Base-by-base conservation (phyloP, 2,329 filamentous ascomycete genomes). In the Ophiostoma piceae region DNA sequence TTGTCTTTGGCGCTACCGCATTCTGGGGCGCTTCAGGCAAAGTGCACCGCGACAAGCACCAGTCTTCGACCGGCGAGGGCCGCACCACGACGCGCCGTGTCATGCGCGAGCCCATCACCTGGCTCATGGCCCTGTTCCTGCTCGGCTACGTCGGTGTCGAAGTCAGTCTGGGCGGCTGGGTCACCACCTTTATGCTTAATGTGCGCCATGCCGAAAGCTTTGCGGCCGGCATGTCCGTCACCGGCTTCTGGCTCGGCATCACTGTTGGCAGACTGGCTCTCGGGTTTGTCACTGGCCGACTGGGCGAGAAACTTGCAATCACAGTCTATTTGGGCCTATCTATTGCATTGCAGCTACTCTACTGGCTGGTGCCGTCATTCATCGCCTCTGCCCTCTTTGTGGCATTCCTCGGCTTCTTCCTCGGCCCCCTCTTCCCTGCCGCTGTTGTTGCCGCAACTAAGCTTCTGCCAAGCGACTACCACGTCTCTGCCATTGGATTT, bases 141-240 rank as follows among this genome's bases (percentile, higher is more conserved):
- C 84, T 96, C 4, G 87, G 87, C 9, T 96, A 96, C 75, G 89
- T 94, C 0, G 92, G 92, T 3, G 84, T 87, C 6, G 92, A 96
- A 79, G 90, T 92, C 71, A 76, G 76, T 39, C 72, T 79, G 41
- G 70, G 90, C 47, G 79, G 91, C 16, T 94, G 91, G 91, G 88
- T 96, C 72, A 89, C 92, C 67, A 89, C 89, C 0, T 96, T 96
- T 77, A 96, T 96, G 91, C 87, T 94, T n/a, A 82, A 85, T 26
- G 88, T 93, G 32, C 86, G 93, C 16, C 78, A 89, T 51, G 91
- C 88, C 3, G 84, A 82, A 32, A 81, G 87, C 0, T 94, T 95
- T 75, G 84, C 88, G 1, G 88, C 90, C 43, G 92, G 92, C 2
- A 87, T 95, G 80, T 88, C 87, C 0, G 89, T 88, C 0, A 94